phyloP scores from a whole-genome alignment of 345 rosid genomes.

The Hypericum androsaemum region DNA sequence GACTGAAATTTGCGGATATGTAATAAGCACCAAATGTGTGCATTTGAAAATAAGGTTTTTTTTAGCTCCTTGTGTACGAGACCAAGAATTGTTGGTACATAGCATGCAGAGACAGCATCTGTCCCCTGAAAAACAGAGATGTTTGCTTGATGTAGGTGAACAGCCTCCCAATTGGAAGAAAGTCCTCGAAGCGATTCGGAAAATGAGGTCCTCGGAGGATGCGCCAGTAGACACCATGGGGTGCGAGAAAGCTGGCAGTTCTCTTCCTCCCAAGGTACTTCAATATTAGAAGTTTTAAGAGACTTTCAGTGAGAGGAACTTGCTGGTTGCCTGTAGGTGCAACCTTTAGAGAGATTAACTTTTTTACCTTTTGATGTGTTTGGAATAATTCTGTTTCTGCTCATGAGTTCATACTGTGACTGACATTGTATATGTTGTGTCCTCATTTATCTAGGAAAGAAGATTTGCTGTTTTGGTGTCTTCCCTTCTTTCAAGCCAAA shows the following conservation, averaged over 20 bases:
- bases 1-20: no score
- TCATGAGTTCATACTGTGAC: neutral
- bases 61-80: no score
- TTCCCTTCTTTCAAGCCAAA: constrained; percentile 66
- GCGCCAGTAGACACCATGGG: constrained; percentile 80
- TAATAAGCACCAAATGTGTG: no score
- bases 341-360: neutral
- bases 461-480: constrained; percentile 61
- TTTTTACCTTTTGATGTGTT: neutral
- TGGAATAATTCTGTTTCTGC: neutral
- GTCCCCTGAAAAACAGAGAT: neutral
- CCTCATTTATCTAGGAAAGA: constrained; percentile 37
- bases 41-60: no score
- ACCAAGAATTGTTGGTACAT: no score
- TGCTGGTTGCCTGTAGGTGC: neutral
- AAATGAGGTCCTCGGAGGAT: constrained; percentile 55
- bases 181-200: constrained; percentile 52
- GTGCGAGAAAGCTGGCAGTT: constrained; percentile 62
- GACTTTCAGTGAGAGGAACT: no score
- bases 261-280: constrained; percentile 57
- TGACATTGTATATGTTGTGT: neutral
- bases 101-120: neutral
- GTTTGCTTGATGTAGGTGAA: constrained; percentile 24
- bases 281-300: neutral
- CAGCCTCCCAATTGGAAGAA: constrained; percentile 53